phyloP scores from a whole-genome alignment of 345 rosid species.

The Linum usitatissimum region DNA sequence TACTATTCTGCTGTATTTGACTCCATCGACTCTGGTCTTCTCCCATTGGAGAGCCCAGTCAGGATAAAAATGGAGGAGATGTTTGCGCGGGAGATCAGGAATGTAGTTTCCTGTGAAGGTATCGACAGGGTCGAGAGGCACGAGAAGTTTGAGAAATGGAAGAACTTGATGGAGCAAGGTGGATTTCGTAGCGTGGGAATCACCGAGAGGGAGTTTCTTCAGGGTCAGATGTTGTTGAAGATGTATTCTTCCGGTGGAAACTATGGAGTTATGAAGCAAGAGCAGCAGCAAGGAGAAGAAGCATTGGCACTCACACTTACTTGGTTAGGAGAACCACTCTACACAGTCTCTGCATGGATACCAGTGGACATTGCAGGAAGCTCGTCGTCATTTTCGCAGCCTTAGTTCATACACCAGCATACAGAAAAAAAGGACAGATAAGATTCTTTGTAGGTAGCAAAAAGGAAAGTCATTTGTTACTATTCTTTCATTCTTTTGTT shows the following conservation, averaged over 20 bases:
- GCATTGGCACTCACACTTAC: slow-evolving; percentile 47
- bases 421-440: slow-evolving; percentile 19
- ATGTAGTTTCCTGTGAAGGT: slow-evolving; percentile 84
- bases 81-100: slow-evolving; percentile 73
- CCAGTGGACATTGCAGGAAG: slow-evolving; percentile 49
- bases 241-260: slow-evolving; percentile 53
- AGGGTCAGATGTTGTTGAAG: slow-evolving; percentile 74
- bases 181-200: slow-evolving; percentile 52
- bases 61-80: slow-evolving; percentile 75
- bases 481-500: slow-evolving; percentile 52
- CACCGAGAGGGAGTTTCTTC: slow-evolving; percentile 65
- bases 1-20: slow-evolving; percentile 79
- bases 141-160: slow-evolving; percentile 54
- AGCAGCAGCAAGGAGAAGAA: slow-evolving; percentile 21
- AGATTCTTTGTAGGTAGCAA: slow-evolving; percentile 48
- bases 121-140: slow-evolving; percentile 80
- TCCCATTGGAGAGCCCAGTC: slow-evolving; percentile 48
- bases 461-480: slow-evolving; percentile 11
- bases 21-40: slow-evolving; percentile 51
- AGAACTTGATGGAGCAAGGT: slow-evolving; percentile 67
- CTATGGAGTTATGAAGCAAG: slow-evolving; percentile 31
- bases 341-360: slow-evolving; percentile 78
- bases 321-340: slow-evolving; percentile 81
- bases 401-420: slow-evolving; percentile 15
- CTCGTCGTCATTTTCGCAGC: slow-evolving; percentile 53